Conservation (phyloP, 441 rosid species). For the Arabidopsis hybrid region DNA sequence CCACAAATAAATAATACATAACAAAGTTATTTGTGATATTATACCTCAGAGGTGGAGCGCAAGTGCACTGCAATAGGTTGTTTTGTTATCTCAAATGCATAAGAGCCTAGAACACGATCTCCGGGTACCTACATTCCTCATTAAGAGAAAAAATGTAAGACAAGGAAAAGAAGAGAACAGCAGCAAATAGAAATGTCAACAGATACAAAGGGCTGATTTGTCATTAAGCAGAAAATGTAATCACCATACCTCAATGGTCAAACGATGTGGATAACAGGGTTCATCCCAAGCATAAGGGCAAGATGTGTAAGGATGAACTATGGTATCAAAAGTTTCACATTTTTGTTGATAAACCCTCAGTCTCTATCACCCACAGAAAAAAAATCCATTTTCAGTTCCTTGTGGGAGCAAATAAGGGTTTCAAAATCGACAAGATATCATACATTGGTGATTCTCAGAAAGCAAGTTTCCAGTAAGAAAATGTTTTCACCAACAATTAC, state of each 20-base stretch:
- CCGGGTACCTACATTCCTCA: conserved; percentile 76
- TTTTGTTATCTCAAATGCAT: conserved; percentile 83
- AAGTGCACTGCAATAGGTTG: conserved; percentile 68
- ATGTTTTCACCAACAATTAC: conserved; percentile 14
- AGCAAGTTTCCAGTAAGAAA: neutral
- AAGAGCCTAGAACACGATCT: conserved; percentile 84
- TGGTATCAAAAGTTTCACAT: conserved; percentile 91
- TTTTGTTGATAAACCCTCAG: conserved; percentile 89
- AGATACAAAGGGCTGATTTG: conserved; percentile 13
- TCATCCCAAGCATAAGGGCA: conserved; percentile 99
- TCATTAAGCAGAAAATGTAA: conserved; percentile 19
- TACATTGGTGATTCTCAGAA: conserved; percentile 7
- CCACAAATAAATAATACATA: conserved; percentile 12
- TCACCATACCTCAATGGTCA: conserved; percentile 78
- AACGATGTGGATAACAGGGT: conserved; percentile 92
- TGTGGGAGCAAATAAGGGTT: conserved; percentile 21
- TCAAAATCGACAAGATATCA: conserved; percentile 12
- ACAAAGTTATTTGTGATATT: conserved; percentile 21
- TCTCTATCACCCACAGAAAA: conserved; percentile 52
- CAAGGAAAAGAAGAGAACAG: conserved; percentile 29
- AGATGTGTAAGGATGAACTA: conserved; percentile 79
- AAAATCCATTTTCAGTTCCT: conserved; percentile 29
- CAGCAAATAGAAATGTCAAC: conserved; percentile 12
- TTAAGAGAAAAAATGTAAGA: conserved; percentile 34
- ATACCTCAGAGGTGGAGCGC: conserved; percentile 86